Evolutionary conservation across 148 eudicot genomes (phyloP).

Genomic region (Vaccinium myrtillus): DNA sequence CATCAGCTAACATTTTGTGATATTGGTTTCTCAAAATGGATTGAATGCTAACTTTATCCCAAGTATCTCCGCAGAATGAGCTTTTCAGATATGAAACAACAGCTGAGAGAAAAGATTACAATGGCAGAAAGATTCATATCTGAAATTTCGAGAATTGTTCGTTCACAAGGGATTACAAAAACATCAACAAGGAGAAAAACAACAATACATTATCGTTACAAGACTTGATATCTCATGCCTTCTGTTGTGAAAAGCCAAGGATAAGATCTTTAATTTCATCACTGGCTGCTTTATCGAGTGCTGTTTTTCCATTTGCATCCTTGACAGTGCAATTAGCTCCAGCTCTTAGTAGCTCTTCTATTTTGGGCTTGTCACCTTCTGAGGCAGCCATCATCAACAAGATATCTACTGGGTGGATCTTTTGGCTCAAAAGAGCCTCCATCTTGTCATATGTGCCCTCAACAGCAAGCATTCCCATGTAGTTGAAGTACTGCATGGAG

Average conservation of each 20-base stretch:
- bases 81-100: not conserved
- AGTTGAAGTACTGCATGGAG: slow-evolving; percentile 76
- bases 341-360: slow-evolving; percentile 81
- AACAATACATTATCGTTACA: not conserved
- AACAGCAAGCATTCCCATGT: slow-evolving; percentile 98
- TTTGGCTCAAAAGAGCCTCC: slow-evolving; percentile 76
- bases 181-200: not conserved
- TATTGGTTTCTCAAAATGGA: not conserved
- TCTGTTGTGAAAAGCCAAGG: slow-evolving; percentile 52
- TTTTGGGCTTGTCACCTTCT: slow-evolving; percentile 84
- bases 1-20: not conserved
- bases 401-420: slow-evolving; percentile 93
- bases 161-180: not conserved
- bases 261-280: slow-evolving; percentile 79
- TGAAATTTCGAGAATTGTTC: not conserved
- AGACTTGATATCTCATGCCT: slow-evolving; percentile 37
- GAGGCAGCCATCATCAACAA: slow-evolving; percentile 82
- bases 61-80: not conserved
- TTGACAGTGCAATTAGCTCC: slow-evolving; percentile 76
- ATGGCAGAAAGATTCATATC: not conserved
- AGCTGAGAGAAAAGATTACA: not conserved
- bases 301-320: slow-evolving; percentile 81
- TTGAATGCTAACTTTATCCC: not conserved
- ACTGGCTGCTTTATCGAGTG: slow-evolving; percentile 60
- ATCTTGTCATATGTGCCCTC: slow-evolving; percentile 92